Percentiles rank a stretch among this genome's conserved stretches.
phyloP scores from a whole-genome alignment of 208 protist genomes.

The Crithidia sp. region DNA sequence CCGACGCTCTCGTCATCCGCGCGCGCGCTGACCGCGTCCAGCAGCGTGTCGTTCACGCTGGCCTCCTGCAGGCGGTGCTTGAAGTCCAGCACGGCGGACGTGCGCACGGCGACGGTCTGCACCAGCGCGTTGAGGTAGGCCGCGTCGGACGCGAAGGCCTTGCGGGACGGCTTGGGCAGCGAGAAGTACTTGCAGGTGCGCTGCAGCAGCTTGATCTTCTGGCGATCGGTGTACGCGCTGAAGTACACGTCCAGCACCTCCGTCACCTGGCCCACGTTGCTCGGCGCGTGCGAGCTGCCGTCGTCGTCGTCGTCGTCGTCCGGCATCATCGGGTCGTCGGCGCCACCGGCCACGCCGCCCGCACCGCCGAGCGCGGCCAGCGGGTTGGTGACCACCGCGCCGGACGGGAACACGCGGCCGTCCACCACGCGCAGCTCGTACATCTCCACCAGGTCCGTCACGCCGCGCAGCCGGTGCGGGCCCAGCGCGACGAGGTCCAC shows the following conservation, averaged over 20 bases:
- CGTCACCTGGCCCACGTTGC: conserved; percentile 1
- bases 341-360: neutral
- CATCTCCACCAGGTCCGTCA: conserved; percentile 57
- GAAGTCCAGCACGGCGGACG: conserved; percentile 39
- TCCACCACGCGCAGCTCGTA: conserved; percentile 61
- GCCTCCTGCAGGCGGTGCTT: conserved; percentile 12
- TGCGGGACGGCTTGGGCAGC: conserved; percentile 14
- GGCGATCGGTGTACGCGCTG: conserved; percentile 20
- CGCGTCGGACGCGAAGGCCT: conserved; percentile 23
- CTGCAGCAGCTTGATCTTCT: conserved; percentile 35
- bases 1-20: neutral
- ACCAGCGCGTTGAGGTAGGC: conserved; percentile 27
- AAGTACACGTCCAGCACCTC: conserved; percentile 42
- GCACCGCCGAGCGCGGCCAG: conserved; percentile 9
- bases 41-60: neutral
- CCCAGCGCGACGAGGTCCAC: conserved; percentile 37
- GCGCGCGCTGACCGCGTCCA: neutral
- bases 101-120: conserved; percentile 21
- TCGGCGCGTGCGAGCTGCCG: neutral
- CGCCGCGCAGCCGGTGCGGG: conserved; percentile 52
- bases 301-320: conserved; percentile 3
- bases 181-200: conserved; percentile 38
- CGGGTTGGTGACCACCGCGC: conserved; percentile 17
- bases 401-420: conserved; percentile 33
- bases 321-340: neutral